Percentiles rank a stretch among this genome's conserved stretches.
phyloP scores from a whole-genome alignment of 495 filamentous ascomycete genomes.

The Penicillium egyptiacum region DNA sequence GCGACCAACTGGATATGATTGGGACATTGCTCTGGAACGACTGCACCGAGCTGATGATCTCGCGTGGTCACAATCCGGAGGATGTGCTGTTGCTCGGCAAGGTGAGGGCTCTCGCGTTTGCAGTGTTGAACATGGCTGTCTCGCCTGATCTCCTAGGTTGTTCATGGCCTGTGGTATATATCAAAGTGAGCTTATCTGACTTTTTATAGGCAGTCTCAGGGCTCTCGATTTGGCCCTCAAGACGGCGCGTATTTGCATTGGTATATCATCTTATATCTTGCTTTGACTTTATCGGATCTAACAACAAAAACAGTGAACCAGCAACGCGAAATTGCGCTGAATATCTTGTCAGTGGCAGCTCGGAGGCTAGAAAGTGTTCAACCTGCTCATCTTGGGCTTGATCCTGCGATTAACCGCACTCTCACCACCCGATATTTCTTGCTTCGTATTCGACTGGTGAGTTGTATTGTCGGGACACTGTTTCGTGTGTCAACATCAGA shows the following conservation, averaged over 20 bases:
- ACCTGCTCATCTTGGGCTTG: slow-evolving; percentile 29
- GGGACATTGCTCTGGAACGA: slow-evolving; percentile 41
- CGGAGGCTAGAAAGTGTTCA: slow-evolving; percentile 59
- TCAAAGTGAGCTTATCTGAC: not conserved
- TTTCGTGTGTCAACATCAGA: not conserved
- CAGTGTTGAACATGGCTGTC: slow-evolving; percentile 61
- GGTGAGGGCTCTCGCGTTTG: slow-evolving; percentile 59
- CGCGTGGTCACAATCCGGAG: not conserved
- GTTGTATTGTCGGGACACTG: slow-evolving; percentile 5
- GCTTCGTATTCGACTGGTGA: slow-evolving; percentile 66
- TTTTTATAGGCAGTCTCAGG: slow-evolving; percentile 48
- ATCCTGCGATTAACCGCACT: slow-evolving; percentile 10
- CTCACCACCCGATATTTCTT: slow-evolving; percentile 60
- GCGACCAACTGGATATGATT: slow-evolving; percentile 26
- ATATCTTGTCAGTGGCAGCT: slow-evolving; percentile 62
- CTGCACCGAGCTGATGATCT: slow-evolving; percentile 18
- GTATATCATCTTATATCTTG: not conserved
- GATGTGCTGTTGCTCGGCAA: not conserved
- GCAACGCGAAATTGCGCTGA: slow-evolving; percentile 56
- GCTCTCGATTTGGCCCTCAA: slow-evolving; percentile 68
- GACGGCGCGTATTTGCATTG: slow-evolving; percentile 36
- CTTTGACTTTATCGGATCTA: slow-evolving; percentile 8
- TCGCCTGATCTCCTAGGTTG: not conserved
- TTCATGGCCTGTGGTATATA: not conserved
- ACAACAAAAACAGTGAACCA: slow-evolving; percentile 43